Conservation (phyloP, 164 flowering plant genomes). For the Magnolia changhungtana region DNA sequence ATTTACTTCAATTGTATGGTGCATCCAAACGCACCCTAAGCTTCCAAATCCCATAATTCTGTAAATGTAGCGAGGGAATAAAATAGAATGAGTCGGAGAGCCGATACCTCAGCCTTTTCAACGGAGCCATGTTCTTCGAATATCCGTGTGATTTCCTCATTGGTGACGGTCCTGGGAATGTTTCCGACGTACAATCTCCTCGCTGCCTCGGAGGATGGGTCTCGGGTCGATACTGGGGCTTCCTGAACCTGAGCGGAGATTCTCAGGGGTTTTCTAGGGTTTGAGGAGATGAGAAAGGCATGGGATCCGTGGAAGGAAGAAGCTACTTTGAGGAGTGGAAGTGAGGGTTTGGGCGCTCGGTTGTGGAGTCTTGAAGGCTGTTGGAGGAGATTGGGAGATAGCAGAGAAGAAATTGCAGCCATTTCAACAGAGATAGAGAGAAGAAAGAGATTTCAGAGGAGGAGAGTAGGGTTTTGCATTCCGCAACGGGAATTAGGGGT, state of each 20-base stretch:
- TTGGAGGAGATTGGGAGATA: conserved; percentile 27
- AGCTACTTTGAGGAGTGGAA: conserved; percentile 11
- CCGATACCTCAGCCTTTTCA: conserved; percentile 77
- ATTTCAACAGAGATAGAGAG: conserved; percentile 11
- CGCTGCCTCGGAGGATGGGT: conserved; percentile 35
- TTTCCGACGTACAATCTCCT: conserved; percentile 81
- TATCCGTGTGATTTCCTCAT: conserved; percentile 48
- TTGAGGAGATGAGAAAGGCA: conserved; percentile 5
- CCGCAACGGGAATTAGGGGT: not conserved
- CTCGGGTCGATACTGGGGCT: conserved; percentile 31
- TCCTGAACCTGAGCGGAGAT: conserved; percentile 44
- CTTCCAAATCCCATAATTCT: too few relatives aligned
- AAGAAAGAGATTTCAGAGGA: not conserved
- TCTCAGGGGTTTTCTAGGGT: conserved; percentile 16
- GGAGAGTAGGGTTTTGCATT: conserved; percentile 11
- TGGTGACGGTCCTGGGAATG: conserved; percentile 64
- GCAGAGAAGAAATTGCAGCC: conserved; percentile 37
- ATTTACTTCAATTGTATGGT: too few relatives aligned
- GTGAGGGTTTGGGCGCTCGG: conserved; percentile 18
- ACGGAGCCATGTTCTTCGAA: conserved; percentile 80
- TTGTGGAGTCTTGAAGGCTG: conserved; percentile 14
- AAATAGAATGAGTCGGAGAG: not conserved
- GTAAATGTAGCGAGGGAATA: too few relatives aligned
- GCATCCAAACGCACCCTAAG: too few relatives aligned
- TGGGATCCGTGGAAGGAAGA: conserved; percentile 5